These are phyloP conservation scores for Yamadazyma conglobata DNA, from an alignment of 1,139 yeast genomes.

Conservation along the genomic window DNA sequence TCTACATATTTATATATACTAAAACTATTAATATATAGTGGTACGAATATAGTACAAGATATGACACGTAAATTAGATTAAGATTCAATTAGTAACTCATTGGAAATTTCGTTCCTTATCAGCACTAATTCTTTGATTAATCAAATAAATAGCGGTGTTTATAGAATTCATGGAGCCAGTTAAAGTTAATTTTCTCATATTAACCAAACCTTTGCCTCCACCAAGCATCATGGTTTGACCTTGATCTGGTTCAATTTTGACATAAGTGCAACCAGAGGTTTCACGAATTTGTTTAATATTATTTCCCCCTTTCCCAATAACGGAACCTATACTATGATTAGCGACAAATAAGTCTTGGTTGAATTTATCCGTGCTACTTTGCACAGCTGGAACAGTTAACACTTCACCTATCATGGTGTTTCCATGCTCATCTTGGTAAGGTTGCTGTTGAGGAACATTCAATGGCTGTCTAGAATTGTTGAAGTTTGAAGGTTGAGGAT, in stretches of 20 bases:
- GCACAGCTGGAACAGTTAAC: constrained; percentile 39
- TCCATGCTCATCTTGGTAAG: constrained; percentile 46
- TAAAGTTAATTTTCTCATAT: constrained; percentile 64
- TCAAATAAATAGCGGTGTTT: constrained; percentile 73
- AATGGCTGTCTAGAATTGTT: constrained; percentile 10
- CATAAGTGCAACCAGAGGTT: constrained; percentile 68
- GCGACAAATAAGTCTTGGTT: constrained; percentile 75
- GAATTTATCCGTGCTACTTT: constrained; percentile 44
- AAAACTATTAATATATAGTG: too few species aligned
- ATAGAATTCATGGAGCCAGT: constrained; percentile 69
- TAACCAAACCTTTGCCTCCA: constrained; percentile 55
- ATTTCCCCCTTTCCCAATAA: constrained; percentile 85
- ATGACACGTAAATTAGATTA: too few species aligned
- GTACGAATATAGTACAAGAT: too few species aligned
- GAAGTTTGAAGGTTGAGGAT: constrained; percentile 26
- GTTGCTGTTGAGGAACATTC: constrained; percentile 28
- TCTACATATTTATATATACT: too few species aligned
- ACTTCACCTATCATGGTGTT: constrained; percentile 45
- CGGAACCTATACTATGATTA: constrained; percentile 74
- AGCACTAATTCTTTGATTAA: constrained; percentile 70
- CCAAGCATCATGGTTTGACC: constrained; percentile 47
- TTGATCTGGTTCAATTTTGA: constrained; percentile 58
- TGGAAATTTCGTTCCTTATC: constrained; percentile 49
- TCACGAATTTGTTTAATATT: constrained; percentile 78
- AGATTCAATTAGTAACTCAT: not conserved